A percentile compares a stretch with the other conserved stretches of the same genome.
These are phyloP conservation scores for Hypoxylon rickii DNA, from an alignment of 495 filamentous ascomycete genomes.

Conservation along the genomic window DNA sequence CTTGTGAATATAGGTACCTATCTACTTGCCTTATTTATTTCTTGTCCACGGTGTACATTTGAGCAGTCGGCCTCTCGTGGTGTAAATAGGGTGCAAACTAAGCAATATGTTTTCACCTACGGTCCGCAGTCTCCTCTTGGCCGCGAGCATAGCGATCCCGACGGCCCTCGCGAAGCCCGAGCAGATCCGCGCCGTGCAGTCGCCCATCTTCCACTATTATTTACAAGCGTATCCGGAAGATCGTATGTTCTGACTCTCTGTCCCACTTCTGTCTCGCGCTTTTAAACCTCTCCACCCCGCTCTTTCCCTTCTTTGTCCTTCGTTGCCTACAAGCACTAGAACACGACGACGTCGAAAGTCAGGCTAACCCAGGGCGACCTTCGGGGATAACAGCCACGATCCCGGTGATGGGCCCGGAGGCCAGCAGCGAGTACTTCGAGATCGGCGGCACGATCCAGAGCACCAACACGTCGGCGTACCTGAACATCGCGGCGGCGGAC, in stretches of 20 bases:
- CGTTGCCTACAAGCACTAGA: too few species aligned
- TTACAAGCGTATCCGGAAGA: slow-evolving; percentile 47
- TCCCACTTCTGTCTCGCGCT: background rate
- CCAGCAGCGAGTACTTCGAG: slow-evolving; percentile 48
- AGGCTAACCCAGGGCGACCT: too few species aligned
- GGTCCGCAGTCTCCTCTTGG: slow-evolving; percentile 3
- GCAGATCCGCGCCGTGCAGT: slow-evolving; percentile 48
- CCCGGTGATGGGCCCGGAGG: slow-evolving; percentile 53
- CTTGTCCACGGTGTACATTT: too few species aligned
- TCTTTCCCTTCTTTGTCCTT: background rate
- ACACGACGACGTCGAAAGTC: too few species aligned
- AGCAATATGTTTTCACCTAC: slow-evolving; percentile 25
- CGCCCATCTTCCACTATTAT: slow-evolving; percentile 52
- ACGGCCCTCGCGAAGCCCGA: slow-evolving; percentile 42
- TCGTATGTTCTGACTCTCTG: slow-evolving; percentile 20
- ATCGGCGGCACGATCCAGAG: slow-evolving; percentile 54
- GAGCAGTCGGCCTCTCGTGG: too few species aligned
- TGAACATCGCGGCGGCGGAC: slow-evolving; percentile 52
- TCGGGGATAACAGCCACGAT: slow-evolving; percentile 43
- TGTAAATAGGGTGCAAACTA: background rate
- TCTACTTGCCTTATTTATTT: too few species aligned
- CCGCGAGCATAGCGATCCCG: slow-evolving; percentile 12
- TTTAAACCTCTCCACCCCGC: background rate
- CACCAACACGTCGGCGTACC: slow-evolving; percentile 48
- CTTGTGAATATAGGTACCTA: too few species aligned